These are phyloP conservation scores for Ephemerocybe angulata DNA, from an alignment of 768 basidiomycete species.

Conservation along the genomic window DNA sequence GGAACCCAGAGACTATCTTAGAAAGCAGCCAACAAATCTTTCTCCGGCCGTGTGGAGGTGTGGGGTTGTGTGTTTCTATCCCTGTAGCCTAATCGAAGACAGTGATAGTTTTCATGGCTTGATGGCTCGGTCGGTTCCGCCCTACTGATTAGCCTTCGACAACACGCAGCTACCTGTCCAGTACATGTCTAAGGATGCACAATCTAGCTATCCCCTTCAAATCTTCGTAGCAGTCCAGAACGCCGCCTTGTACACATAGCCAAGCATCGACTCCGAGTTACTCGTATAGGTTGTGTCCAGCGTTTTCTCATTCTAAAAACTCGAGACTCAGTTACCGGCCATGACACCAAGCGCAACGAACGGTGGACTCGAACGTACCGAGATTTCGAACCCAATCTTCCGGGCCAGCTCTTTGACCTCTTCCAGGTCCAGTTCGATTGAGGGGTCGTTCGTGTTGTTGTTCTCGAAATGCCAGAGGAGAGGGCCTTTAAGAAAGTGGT, in stretches of 20 bases:
- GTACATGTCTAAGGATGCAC: too few relatives aligned
- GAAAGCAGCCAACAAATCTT: too few relatives aligned
- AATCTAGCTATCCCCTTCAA: too few relatives aligned
- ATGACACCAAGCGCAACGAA: background rate
- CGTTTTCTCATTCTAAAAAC: slow-evolving; percentile 66
- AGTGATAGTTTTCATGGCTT: too few relatives aligned
- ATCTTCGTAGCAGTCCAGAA: slow-evolving; percentile 75
- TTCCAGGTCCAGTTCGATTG: slow-evolving; percentile 85
- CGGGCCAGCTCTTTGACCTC: slow-evolving; percentile 77
- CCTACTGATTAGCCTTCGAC: too few relatives aligned
- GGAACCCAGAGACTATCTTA: too few relatives aligned
- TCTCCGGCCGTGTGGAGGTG: too few relatives aligned
- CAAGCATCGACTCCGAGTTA: slow-evolving; percentile 75
- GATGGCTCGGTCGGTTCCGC: too few relatives aligned
- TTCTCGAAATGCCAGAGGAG: slow-evolving; percentile 98
- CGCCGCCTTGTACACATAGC: slow-evolving; percentile 77
- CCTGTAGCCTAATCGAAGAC: too few relatives aligned
- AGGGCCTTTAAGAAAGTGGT: slow-evolving; percentile 52
- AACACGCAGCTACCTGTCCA: too few relatives aligned
- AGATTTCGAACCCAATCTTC: slow-evolving; percentile 77
- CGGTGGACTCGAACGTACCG: slow-evolving; percentile 44
- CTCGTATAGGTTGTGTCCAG: slow-evolving; percentile 86
- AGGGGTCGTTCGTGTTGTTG: slow-evolving; percentile 72
- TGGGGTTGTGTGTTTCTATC: too few relatives aligned
- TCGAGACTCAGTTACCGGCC: background rate